phyloP scores from a whole-genome alignment of 352 stramenopile genomes.

The Phytophthora foliorum region DNA sequence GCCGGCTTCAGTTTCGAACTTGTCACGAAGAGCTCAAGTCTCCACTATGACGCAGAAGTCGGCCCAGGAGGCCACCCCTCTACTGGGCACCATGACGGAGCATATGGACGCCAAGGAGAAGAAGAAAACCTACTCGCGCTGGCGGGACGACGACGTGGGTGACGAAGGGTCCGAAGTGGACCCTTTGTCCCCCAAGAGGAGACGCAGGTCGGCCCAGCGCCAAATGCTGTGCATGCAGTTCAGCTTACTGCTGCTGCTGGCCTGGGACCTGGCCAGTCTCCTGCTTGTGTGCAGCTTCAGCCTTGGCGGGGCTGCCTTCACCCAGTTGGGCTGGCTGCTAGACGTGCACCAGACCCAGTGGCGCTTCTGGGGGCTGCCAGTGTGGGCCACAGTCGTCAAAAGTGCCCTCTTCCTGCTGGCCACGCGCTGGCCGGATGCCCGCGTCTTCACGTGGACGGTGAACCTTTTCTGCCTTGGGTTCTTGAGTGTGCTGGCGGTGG shows the following conservation, averaged over 20 bases:
- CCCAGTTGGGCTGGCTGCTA: conserved; percentile 55
- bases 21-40: conserved; percentile 3
- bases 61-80: conserved; percentile 44
- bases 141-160: conserved; percentile 53
- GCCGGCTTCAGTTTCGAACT: conserved; percentile 29
- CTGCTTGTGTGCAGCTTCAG: conserved; percentile 63
- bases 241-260: conserved; percentile 67
- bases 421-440: conserved; percentile 54
- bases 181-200: conserved; percentile 23
- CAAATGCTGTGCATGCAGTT: conserved; percentile 79
- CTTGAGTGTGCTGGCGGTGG: conserved; percentile 67
- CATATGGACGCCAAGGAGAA: conserved; percentile 38
- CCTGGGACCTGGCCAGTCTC: conserved; percentile 61
- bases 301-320: conserved; percentile 52
- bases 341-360: conserved; percentile 54
- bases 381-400: conserved; percentile 71
- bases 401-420: conserved; percentile 66
- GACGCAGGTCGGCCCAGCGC: conserved; percentile 45
- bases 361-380: conserved; percentile 82
- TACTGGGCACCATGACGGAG: conserved; percentile 40
- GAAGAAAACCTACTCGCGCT: conserved; percentile 57
- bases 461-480: conserved; percentile 68
- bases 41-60: conserved; percentile 24
- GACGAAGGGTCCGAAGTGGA: conserved; percentile 14
- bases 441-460: conserved; percentile 51